Evolutionary conservation across 352 stramenopile species (phyloP), one percentile per base, ranked within the genome.

Genomic region (Globisporangium irregulare): DNA sequence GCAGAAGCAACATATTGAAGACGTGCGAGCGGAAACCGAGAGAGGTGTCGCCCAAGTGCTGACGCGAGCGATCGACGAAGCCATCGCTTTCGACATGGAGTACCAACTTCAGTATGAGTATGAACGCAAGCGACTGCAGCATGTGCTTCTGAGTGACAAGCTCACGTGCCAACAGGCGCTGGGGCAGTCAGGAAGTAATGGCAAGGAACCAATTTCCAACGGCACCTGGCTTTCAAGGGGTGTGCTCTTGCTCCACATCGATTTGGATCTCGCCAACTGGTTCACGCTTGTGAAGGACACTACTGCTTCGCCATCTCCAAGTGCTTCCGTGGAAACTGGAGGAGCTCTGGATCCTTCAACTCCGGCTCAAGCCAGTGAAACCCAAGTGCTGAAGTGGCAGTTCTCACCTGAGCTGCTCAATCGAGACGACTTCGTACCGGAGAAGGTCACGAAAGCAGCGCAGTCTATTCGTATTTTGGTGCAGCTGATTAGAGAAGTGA

Each of bases 221-320:
- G 2, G 22, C 32, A 12, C 43, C 32, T n/a, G 41, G 27, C 32
- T 62, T 46, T 48, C 64, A 8, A 71, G 59, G 20, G 53, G 71
- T 0, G 72, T 87, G 22, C 6, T 91, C 10, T 53, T 91, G 59
- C 36, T 93, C n/a, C 81, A 90, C 10, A 71, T 87, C 1, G 85
- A 93, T 46, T 68, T 93, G 68, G 85, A 93, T 66, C 51, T 93
- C 24, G 71, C 82, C n/a, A 69, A 87, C 32, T 93, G 85, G 80
- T 93, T 88, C 61, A 79, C 73, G 22, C 71, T 93, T 4, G 57
- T 77, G 18, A 72, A 78, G 27, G 41, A 50, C 3, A 25, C 7
- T 36, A 8, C 14, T 18, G 48, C 69, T 20, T 56, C 55, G 12
- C 41, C 54, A 22, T 24, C 38, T 2, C 5, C 43, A 51, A 51